These are phyloP conservation scores for Nakataea oryzae DNA, from an alignment of 2,329 filamentous ascomycete species.

Conservation along the genomic window DNA sequence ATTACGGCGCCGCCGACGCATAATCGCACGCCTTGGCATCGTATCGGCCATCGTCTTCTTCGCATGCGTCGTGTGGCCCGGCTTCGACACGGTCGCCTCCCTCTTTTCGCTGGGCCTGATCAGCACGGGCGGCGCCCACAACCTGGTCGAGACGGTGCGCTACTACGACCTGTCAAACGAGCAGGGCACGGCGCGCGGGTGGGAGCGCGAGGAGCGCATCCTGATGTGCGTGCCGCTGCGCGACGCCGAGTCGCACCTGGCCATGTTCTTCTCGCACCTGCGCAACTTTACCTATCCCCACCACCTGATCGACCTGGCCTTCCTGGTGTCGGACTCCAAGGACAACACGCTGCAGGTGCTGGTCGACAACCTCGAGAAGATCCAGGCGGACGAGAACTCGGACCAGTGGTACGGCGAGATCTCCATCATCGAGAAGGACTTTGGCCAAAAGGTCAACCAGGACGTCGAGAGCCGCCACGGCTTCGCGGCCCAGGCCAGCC, in stretches of 20 bases:
- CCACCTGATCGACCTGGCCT: conserved; percentile 90
- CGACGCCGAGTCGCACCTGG: conserved; percentile 82
- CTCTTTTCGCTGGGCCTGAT: conserved; percentile 61
- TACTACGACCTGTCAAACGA: conserved; percentile 94
- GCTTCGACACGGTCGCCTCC: conserved; percentile 45
- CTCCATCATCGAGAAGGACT: conserved; percentile 96
- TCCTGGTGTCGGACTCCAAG: conserved; percentile 94
- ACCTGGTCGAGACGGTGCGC: conserved; percentile 81
- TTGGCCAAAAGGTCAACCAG: conserved; percentile 94
- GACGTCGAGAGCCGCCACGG: conserved; percentile 96
- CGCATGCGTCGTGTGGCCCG: conserved; percentile 66
- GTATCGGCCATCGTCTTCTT: conserved; percentile 51
- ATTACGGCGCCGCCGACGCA: conserved; percentile 60
- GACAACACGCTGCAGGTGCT: conserved; percentile 76
- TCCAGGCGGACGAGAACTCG: conserved; percentile 72
- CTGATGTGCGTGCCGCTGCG: conserved; percentile 87
- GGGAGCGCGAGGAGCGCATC: conserved; percentile 94
- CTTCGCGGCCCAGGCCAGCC: conserved; percentile 87
- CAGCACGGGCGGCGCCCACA: conserved; percentile 55
- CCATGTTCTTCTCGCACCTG: conserved; percentile 98
- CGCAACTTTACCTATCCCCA: conserved; percentile 96
- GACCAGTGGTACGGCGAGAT: conserved; percentile 88
- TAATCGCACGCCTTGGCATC: conserved; percentile 58
- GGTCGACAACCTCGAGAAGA: conserved; percentile 60
- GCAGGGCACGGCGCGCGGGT: conserved; percentile 82